Base-by-base conservation (phyloP, 1,139 yeast genomes). In the Taphrina sp. region DNA sequence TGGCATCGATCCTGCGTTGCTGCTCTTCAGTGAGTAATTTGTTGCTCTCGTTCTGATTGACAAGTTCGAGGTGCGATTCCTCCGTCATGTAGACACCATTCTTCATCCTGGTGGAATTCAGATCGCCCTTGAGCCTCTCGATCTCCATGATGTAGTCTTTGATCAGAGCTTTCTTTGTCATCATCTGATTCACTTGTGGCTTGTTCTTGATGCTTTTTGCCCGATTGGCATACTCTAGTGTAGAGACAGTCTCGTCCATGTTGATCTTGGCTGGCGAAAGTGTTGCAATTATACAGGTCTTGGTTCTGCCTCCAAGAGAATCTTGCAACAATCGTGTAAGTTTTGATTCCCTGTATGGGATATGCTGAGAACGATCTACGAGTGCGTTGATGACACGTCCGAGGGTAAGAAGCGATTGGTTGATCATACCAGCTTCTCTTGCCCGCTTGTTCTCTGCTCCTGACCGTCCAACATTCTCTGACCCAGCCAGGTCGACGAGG, bases 401-500 rank as follows among this genome's bases (percentile, higher is more conserved):
- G 46, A 89, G 74, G 0, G 95, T 83, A 36, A 88, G 70, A 58
- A 89, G 74, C 60, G 92, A 83, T 67, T 87, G 94, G 68, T 89
- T 89, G 54, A 89, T 89, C 64, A 83, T 79, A 1, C 95, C 95
- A 1, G 95, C 95, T 68, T 87, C 95, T 62, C 86, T 80, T 0
- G 95, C 95, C 28, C 94, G 74, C 64, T 79, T 82, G 65, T 83
- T 81, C 54, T 75, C 79, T 0, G 95, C 92, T 0, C 95, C 95
- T 0, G 95, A 84, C 58, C 87, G 73, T 59, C 75, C 79, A 49
- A 88, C 82, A 64, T 87, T 86, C 66, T 85, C 95, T 14, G 94
- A 84, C 0, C 96, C 96, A 0, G 96, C 96, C 61, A 89, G 74
- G 71, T 89, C 96, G 1, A 88, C 95, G 37, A 89, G 72, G 65